Conservation (phyloP, 2,329 filamentous ascomycete species). For the Xenosphaeropsis pyriputrescens region DNA sequence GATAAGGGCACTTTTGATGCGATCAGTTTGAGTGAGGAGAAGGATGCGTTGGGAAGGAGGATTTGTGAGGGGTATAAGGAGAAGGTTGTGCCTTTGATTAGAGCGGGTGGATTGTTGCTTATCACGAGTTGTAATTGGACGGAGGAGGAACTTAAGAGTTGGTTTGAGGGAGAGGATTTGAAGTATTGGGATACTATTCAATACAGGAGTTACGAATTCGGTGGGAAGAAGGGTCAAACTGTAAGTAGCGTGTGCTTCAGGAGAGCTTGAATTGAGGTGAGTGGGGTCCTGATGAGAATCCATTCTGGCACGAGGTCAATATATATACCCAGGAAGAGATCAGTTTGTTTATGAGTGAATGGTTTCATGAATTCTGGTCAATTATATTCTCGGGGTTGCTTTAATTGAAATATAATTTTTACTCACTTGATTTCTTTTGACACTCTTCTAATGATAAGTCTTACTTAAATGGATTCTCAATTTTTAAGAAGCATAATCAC, state of each 20-base stretch:
- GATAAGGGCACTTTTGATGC: constrained; percentile 99
- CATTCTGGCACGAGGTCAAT: no score
- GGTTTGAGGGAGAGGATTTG: constrained; percentile 47
- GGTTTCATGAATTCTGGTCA: no score
- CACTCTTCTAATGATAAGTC: no score
- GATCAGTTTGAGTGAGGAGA: constrained; percentile 57
- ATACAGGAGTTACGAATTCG: constrained; percentile 82
- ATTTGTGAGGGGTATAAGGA: constrained; percentile 63
- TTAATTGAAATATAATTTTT: no score
- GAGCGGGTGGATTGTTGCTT: constrained; percentile 56
- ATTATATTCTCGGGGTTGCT: no score
- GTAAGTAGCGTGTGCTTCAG: constrained; percentile 79
- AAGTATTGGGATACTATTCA: constrained; percentile 52
- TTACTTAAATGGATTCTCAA: no score
- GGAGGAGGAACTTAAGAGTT: constrained; percentile 64
- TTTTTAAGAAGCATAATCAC: no score
- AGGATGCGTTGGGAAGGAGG: constrained; percentile 35
- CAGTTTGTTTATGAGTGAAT: no score
- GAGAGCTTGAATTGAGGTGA: constrained; percentile 18
- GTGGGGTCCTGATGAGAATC: no score
- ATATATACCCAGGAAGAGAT: no score
- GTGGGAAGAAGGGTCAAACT: constrained; percentile 74
- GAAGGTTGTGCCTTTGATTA: constrained; percentile 54
- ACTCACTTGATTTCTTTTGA: no score
- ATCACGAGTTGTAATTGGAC: constrained; percentile 99